Conservation (phyloP, 371 early-diverging fungal species). For the Saksenaea oblongispora region DNA sequence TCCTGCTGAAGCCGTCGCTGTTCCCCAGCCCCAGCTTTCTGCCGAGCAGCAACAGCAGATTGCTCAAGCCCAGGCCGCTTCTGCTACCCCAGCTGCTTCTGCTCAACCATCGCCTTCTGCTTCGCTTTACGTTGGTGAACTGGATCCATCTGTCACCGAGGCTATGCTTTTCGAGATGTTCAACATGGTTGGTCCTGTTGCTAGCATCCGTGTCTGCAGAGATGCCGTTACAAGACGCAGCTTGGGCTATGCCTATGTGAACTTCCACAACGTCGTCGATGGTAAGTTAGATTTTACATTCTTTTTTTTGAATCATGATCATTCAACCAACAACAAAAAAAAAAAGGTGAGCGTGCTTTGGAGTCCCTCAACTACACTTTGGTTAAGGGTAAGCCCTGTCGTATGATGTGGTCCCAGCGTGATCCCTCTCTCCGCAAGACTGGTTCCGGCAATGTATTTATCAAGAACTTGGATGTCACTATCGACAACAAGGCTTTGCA, state of each 20-base stretch:
- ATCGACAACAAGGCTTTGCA: conserved; percentile 96
- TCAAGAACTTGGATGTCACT: conserved; percentile 97
- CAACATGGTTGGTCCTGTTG: conserved; percentile 91
- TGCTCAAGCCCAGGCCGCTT: conserved; percentile 47
- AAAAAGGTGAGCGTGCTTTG: conserved; percentile 83
- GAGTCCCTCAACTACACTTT: conserved; percentile 92
- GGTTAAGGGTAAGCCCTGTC: conserved; percentile 93
- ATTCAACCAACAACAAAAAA: conserved; percentile 18
- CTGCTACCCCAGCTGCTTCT: conserved; percentile 10
- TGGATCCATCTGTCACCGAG: conserved; percentile 94
- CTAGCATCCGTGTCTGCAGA: conserved; percentile 96
- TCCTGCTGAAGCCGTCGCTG: conserved; percentile 49
- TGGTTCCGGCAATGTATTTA: conserved; percentile 97
- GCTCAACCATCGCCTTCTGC: conserved; percentile 57
- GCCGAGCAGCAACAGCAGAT: conserved; percentile 67
- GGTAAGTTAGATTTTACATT: conserved; percentile 45
- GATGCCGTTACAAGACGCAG: conserved; percentile 95
- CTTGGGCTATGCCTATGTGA: conserved; percentile 97
- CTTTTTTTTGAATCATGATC: not conserved
- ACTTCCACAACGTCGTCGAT: conserved; percentile 80
- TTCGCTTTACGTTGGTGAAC: conserved; percentile 88
- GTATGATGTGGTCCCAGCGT: conserved; percentile 99
- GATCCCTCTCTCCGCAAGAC: conserved; percentile 93
- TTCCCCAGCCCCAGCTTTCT: conserved; percentile 43
- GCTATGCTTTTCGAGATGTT: conserved; percentile 96